Conservation (phyloP, 2,329 filamentous ascomycete species). For the Colletotrichum brevisporum region DNA sequence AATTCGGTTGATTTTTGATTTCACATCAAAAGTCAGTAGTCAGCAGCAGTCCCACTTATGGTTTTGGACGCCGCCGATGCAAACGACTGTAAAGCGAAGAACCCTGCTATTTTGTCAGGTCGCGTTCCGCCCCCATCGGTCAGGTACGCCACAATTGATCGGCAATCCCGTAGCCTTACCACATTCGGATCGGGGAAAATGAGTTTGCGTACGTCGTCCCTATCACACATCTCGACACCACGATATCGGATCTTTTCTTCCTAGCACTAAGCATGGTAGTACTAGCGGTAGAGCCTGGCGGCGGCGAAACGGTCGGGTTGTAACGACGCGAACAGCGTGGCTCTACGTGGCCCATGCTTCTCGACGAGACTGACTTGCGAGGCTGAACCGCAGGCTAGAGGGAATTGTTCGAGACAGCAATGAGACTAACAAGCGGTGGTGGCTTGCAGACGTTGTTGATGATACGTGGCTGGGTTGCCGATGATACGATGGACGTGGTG, state of each 20-base stretch:
- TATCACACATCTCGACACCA: background rate
- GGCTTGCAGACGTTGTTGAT: background rate
- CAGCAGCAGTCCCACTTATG: too few species aligned
- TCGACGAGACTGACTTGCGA: background rate
- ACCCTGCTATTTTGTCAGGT: background rate
- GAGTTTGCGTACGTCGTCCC: constrained; percentile 26
- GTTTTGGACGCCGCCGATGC: too few species aligned
- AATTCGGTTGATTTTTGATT: too few species aligned
- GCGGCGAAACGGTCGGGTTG: constrained; percentile 16
- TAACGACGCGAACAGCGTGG: constrained; percentile 8
- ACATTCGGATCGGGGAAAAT: constrained; percentile 27
- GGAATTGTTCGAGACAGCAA: background rate
- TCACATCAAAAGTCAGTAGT: too few species aligned
- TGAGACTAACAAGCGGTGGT: background rate
- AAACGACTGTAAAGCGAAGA: background rate
- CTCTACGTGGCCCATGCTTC: constrained; percentile 7
- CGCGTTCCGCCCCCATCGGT: constrained; percentile 31
- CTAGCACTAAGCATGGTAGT: background rate
- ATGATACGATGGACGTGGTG: constrained; percentile 5
- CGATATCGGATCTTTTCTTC: constrained; percentile 5
- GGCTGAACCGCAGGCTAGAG: background rate
- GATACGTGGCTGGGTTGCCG: constrained; percentile 2
- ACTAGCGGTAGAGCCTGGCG: background rate
- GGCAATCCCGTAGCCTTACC: constrained; percentile 41
- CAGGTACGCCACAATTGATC: constrained; percentile 42